These are phyloP conservation scores for Trypanosoma congolense DNA, from an alignment of 208 protist species.

Conservation along the genomic window DNA sequence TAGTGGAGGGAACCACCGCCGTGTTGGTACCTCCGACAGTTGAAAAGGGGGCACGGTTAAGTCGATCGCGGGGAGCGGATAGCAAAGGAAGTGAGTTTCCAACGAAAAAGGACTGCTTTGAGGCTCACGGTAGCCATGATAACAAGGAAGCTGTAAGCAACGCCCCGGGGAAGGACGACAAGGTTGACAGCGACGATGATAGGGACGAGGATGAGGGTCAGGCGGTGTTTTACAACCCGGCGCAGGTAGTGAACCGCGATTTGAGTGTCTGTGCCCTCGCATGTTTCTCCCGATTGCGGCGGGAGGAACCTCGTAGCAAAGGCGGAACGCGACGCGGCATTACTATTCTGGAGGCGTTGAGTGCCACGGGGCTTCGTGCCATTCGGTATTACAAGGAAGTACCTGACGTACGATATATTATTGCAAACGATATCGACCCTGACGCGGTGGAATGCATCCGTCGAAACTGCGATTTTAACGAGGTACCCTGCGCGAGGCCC, in stretches of 20 bases:
- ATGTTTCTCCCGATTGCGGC: slow-evolving; percentile 62
- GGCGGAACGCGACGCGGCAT: slow-evolving; percentile 77
- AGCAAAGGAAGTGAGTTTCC: too few relatives aligned
- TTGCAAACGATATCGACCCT: slow-evolving; percentile 97
- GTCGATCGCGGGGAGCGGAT: too few relatives aligned
- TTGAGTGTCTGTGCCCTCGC: slow-evolving; percentile 93
- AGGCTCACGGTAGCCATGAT: too few relatives aligned
- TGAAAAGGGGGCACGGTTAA: slow-evolving; percentile 1
- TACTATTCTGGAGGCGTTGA: slow-evolving; percentile 96
- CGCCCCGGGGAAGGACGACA: too few relatives aligned
- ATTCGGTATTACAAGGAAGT: slow-evolving; percentile 98
- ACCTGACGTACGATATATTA: slow-evolving; percentile 91
- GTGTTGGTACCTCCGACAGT: slow-evolving; percentile 75
- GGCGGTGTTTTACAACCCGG: slow-evolving; percentile 97
- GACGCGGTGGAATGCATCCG: slow-evolving; percentile 94
- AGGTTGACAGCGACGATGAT: not conserved
- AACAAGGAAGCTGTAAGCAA: too few relatives aligned
- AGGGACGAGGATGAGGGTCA: slow-evolving; percentile 28
- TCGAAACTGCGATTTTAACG: slow-evolving; percentile 95
- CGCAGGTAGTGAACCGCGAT: slow-evolving; percentile 98
- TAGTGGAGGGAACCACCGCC: slow-evolving; percentile 70
- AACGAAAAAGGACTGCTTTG: too few relatives aligned
- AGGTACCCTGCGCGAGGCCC: slow-evolving; percentile 48
- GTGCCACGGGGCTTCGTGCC: slow-evolving; percentile 96
- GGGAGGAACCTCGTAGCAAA: slow-evolving; percentile 46